Percentiles rank a stretch among this genome's conserved stretches.
Conservation (phyloP, 352 stramenopile species). For the Plasmopara halstedii region DNA sequence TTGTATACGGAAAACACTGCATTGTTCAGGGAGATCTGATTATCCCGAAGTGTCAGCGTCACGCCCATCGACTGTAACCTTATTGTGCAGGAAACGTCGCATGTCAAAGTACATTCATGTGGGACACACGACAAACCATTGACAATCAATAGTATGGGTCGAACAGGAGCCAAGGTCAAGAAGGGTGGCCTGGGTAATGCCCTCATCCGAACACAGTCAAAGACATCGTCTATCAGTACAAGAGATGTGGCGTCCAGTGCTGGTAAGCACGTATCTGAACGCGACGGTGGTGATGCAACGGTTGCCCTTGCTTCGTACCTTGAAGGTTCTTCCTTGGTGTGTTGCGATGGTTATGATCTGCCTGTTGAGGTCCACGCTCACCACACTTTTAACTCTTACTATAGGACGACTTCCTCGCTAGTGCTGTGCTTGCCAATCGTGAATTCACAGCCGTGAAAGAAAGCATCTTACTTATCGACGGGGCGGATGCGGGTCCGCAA, state of each 20-base stretch:
- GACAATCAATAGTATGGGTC: slow-evolving; percentile 40
- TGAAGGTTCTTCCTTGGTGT: slow-evolving; percentile 75
- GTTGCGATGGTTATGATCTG: background rate
- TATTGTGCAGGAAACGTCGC: too few relatives aligned
- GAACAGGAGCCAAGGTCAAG: slow-evolving; percentile 63
- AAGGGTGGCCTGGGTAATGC: slow-evolving; percentile 69
- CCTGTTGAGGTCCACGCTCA: background rate
- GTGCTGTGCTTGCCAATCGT: slow-evolving; percentile 84
- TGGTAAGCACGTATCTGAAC: slow-evolving; percentile 75
- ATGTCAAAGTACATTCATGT: too few relatives aligned
- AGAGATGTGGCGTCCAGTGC: slow-evolving; percentile 74
- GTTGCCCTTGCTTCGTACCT: slow-evolving; percentile 79
- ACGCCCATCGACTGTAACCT: slow-evolving; percentile 10
- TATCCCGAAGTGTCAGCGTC: slow-evolving; percentile 42
- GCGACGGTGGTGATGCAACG: slow-evolving; percentile 74
- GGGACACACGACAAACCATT: background rate
- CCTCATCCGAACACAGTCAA: slow-evolving; percentile 73
- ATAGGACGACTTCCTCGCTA: slow-evolving; percentile 91
- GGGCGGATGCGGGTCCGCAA: slow-evolving; percentile 40
- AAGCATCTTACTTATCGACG: slow-evolving; percentile 74
- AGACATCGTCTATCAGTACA: slow-evolving; percentile 52
- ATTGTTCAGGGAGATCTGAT: slow-evolving; percentile 31
- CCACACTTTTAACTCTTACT: background rate
- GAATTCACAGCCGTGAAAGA: slow-evolving; percentile 90
- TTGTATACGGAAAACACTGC: slow-evolving; percentile 41